Conservation (phyloP, 352 stramenopile species). For the Phytopythium oedochilum region DNA sequence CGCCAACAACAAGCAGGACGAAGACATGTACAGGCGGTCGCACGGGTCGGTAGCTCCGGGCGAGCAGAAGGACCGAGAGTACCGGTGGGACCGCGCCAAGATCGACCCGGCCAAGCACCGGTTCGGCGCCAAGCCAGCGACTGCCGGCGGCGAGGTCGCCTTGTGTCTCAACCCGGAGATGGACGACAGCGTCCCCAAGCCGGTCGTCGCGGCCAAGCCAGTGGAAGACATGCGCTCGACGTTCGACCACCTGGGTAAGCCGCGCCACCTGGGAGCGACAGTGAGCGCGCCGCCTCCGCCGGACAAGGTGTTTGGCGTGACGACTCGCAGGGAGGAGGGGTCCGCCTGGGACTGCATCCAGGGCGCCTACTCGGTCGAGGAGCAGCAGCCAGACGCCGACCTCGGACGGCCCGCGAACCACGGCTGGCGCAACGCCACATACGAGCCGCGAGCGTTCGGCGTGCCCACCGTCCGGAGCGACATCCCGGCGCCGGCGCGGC, state of each 20-base stretch:
- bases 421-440: conserved; percentile 80
- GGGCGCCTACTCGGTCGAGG: conserved; percentile 69
- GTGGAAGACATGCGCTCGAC: conserved; percentile 74
- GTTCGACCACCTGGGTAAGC: conserved; percentile 68
- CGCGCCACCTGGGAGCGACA: conserved; percentile 49
- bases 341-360: conserved; percentile 77
- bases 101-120: conserved; percentile 66
- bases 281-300: conserved; percentile 24
- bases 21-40: conserved; percentile 72
- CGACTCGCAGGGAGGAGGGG: conserved; percentile 40
- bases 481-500: conserved; percentile 58
- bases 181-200: conserved; percentile 38
- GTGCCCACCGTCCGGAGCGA: conserved; percentile 84
- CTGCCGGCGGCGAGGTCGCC: conserved; percentile 36
- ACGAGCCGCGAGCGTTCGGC: conserved; percentile 65
- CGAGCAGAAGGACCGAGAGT: conserved; percentile 84
- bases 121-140: conserved; percentile 49
- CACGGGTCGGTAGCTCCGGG: conserved; percentile 76
- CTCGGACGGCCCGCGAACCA: conserved; percentile 78
- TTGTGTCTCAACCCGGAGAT: conserved; percentile 67
- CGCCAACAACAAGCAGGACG: conserved; percentile 54
- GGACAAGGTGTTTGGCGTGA: conserved; percentile 63
- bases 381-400: conserved; percentile 81
- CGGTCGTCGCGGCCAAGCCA: conserved; percentile 49
- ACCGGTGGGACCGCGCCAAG: conserved; percentile 65